Conservation (phyloP, 169 alveolate genomes). For the Eimeria necatrix region DNA sequence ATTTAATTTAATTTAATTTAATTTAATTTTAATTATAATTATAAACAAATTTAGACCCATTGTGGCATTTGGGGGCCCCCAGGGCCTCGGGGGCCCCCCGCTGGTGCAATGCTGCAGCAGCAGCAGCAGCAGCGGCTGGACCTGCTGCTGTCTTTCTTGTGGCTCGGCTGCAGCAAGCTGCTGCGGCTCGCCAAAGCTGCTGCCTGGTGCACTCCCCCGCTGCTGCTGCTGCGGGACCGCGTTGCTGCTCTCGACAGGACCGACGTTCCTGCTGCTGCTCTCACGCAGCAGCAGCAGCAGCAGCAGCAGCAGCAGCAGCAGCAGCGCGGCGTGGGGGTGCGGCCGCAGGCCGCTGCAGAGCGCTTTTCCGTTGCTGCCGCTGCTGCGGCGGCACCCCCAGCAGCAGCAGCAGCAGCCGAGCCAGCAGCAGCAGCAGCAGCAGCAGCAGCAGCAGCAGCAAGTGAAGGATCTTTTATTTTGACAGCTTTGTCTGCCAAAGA, state of each 20-base stretch:
- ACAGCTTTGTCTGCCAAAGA: neutral
- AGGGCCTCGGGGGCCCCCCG: neutral
- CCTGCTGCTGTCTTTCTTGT: neutral
- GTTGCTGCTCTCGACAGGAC: neutral
- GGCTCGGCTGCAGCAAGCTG: neutral
- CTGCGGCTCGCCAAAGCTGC: conserved; percentile 1
- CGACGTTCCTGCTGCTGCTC: neutral
- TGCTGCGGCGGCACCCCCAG: conserved; percentile 8
- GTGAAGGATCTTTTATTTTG: neutral
- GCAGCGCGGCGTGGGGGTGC: neutral
- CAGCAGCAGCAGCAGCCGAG: neutral
- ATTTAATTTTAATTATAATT: neutral
- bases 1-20: too few relatives aligned
- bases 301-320: conserved; percentile 34
- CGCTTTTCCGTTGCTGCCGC: neutral
- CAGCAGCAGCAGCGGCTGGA: conserved; percentile 5
- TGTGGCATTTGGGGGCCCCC: neutral
- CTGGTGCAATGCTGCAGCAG: conserved; percentile 18
- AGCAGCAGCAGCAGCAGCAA: neutral
- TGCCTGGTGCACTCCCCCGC: conserved; percentile 40
- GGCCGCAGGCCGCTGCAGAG: neutral
- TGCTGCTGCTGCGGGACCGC: conserved; percentile 33
- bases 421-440: conserved; percentile 10
- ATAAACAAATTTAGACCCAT: neutral
- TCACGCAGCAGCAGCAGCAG: neutral